Percentiles rank a stretch among this genome's conserved stretches.
phyloP scores from a whole-genome alignment of 495 filamentous ascomycete genomes.

The Lasiosphaeria miniovina region DNA sequence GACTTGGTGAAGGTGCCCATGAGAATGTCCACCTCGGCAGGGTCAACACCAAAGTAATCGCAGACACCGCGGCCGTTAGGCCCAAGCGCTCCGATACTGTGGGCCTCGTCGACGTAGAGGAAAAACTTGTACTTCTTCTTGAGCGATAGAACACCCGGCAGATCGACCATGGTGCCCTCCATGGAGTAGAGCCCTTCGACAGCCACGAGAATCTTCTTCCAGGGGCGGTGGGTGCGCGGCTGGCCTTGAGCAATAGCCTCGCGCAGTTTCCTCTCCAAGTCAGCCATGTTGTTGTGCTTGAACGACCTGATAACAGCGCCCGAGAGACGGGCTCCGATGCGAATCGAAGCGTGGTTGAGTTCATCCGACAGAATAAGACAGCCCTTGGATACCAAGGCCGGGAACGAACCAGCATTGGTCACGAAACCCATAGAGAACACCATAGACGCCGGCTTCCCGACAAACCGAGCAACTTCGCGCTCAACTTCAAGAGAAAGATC shows the following conservation, averaged over 20 bases:
- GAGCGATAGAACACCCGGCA: slow-evolving; percentile 78
- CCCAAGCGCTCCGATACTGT: slow-evolving; percentile 92
- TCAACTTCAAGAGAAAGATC: slow-evolving; percentile 89
- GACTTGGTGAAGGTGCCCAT: slow-evolving; percentile 99
- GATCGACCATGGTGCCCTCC: slow-evolving; percentile 97
- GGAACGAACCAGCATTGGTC: slow-evolving; percentile 89
- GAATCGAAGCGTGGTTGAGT: slow-evolving; percentile 95
- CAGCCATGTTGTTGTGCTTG: slow-evolving; percentile 93
- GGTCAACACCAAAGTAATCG: slow-evolving; percentile 92
- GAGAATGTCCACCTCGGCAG: slow-evolving; percentile 85
- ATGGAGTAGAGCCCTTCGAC: slow-evolving; percentile 98
- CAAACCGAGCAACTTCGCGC: slow-evolving; percentile 81
- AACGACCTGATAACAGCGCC: slow-evolving; percentile 93
- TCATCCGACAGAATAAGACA: slow-evolving; percentile 94
- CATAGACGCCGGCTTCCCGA: slow-evolving; percentile 91
- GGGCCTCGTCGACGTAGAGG: slow-evolving; percentile 93
- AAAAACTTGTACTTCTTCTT: slow-evolving; percentile 96
- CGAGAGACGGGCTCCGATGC: slow-evolving; percentile 88
- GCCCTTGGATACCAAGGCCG: slow-evolving; percentile 85
- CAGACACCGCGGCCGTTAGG: slow-evolving; percentile 88
- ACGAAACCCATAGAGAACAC: slow-evolving; percentile 98
- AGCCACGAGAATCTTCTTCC: slow-evolving; percentile 97
- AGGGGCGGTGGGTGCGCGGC: slow-evolving; percentile 92
- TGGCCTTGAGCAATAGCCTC: slow-evolving; percentile 95
- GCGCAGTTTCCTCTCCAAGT: slow-evolving; percentile 78